Percentiles rank a stretch among this genome's conserved stretches.
Conservation (phyloP, 768 basidiomycete species). For the Chiua virens region DNA sequence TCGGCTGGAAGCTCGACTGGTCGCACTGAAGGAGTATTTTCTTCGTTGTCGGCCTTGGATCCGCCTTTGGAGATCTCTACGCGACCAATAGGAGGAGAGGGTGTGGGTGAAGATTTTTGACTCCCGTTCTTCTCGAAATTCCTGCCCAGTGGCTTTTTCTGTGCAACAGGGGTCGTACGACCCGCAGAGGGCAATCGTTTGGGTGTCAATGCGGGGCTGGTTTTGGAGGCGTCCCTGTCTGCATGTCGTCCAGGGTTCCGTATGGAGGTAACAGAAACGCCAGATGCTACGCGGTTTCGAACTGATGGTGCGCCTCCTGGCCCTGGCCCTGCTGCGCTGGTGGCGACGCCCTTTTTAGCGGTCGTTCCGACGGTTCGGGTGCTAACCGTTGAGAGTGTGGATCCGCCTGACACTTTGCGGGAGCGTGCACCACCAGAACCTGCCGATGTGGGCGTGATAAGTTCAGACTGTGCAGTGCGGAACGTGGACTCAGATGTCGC, state of each 20-base stretch:
- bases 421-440: constrained; percentile 24
- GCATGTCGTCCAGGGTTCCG: constrained; percentile 25
- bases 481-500: constrained; percentile 33
- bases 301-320: constrained; percentile 5
- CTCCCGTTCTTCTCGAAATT: constrained; percentile 14
- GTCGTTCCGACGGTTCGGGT: constrained; percentile 32
- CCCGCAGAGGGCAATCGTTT: constrained; percentile 25
- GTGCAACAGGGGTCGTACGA: constrained; percentile 22
- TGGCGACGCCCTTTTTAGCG: constrained; percentile 9
- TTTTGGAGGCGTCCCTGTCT: constrained; percentile 20
- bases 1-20: constrained; percentile 36
- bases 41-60: constrained; percentile 32
- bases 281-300: constrained; percentile 26
- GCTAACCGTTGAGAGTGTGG: constrained; percentile 31
- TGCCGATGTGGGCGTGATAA: constrained; percentile 29
- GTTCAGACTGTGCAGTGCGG: constrained; percentile 31
- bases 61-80: constrained; percentile 27
- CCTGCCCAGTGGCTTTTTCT: constrained; percentile 18
- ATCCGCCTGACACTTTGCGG: constrained; percentile 30
- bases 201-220: constrained; percentile 18
- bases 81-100: constrained; percentile 19
- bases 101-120: constrained; percentile 11
- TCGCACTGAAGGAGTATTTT: constrained; percentile 10
- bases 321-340: constrained; percentile 3
- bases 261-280: constrained; percentile 26